Base-by-base conservation (phyloP, 148 eudicot genomes). In the Agrostemma githago region DNA sequence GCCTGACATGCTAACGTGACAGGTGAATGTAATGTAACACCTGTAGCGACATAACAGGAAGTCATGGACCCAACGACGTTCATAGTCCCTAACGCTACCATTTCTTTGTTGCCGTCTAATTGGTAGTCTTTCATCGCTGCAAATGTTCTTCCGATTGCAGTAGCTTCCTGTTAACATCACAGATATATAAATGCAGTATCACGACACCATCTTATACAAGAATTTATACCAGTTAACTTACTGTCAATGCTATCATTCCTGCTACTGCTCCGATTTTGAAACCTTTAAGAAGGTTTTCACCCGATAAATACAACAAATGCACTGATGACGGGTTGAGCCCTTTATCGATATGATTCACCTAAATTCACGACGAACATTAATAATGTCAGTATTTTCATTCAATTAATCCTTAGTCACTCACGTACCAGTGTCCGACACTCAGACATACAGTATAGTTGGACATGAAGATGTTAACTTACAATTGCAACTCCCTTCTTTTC, bases 201-300 rank as follows among this genome's bases (percentile, higher is more conserved):
- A 48, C 54, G 54, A 48, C 12, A 5, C 14, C 54, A 8, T 9
- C 54, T 48, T 0, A 48, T 48, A 56, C 15, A 16, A 48, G 6
- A 37, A n/a, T 6, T n/a, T 1, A 43, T 37, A 15, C 11, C 9
- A 48, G 14, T 0, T 63, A 12, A 66, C 91, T 81, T 79, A 93
- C 98, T 6, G 92, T 91, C 15, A 93, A 48, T 16, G 89, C 98
- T 20, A 93, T 77, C 83, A 93, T 78, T 20, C 97, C 98, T 11
- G 92, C 90, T 26, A 91, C 87, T 38, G 79, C 89, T 12, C 98
- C 97, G 38, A 93, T 93, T 72, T 76, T 85, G 54, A 91, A 83
- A 1, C 98, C 98, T 74, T 85, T 88, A 0, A 57, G 66, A 26
- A 91, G 77, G 81, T 84, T 79, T 6, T 73, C 79, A 10, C 98